Base-by-base conservation (phyloP, 352 stramenopile species). In the Phytopythium cucurbitacearum region DNA sequence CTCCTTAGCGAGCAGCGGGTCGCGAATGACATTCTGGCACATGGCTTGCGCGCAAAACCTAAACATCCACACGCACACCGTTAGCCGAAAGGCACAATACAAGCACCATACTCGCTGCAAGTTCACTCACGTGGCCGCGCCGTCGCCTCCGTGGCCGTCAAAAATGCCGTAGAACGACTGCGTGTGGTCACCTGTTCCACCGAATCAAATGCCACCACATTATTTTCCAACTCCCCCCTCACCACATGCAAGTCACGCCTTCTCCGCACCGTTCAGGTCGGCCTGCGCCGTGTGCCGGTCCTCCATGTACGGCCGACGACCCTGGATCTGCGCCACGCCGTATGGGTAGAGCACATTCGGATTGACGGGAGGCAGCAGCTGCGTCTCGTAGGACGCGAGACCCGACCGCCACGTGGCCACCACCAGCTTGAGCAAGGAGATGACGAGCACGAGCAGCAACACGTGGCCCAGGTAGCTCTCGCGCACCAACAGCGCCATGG, bases 151-250 rank as follows among this genome's bases (percentile, higher is more conserved):
- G 64, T 98, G 92, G 57, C 92, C 92, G 59, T 98, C 92, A 65
- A 98, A 98, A 48, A 98, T 78, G 39, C 84, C 91, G 58, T 97
- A 98, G 45, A 98, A 95, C 47, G 85, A 94, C 56, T 87, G 70
- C 46, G 78, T 80, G 4, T 76, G 50, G 65, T 96, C 82, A 32
- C 81, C 60, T 67, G 41, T 28, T 28, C 21, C 21, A 28, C 21
- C 21, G 21, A 28, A 28, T 28, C n/a, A 48, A 48, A 28, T 28
- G 21, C 32, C 21, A 15, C n/a, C 13, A 28, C 6, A 15, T 28
- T 4, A 2, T 11, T 51, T 6, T 40, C 21, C 32, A 40, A 12
- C 4, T 6, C 40, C 4, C 44, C 38, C 28, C 0, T 32, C 11
- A n/a, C 44, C 5, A 32, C 7, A 12, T 0, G 32, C 9, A 9